A percentile compares a stretch with the other conserved stretches of the same genome.
These are phyloP conservation scores for Neoscytalidium dimidiatum DNA, from an alignment of 2,329 filamentous ascomycete genomes.

Conservation along the genomic window DNA sequence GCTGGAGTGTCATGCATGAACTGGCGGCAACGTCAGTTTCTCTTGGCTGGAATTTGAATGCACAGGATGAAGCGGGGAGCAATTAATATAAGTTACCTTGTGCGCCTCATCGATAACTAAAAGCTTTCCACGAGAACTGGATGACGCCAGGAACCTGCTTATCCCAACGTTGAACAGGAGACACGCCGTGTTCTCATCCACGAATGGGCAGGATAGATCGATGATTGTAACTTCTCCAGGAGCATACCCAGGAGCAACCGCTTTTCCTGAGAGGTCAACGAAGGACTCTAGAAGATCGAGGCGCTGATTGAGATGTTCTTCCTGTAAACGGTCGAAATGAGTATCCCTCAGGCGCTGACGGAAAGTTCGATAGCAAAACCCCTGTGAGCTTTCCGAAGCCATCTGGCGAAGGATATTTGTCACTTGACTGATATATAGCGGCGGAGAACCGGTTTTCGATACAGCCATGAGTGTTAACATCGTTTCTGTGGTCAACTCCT, in stretches of 20 bases:
- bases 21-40: background rate
- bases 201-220: slow-evolving; percentile 72
- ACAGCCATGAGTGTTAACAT: slow-evolving; percentile 61
- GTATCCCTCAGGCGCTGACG: slow-evolving; percentile 59
- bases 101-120: slow-evolving; percentile 77
- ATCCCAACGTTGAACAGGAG: slow-evolving; percentile 74
- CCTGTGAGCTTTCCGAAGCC: background rate
- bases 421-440: slow-evolving; percentile 54
- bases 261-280: slow-evolving; percentile 37
- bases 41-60: background rate
- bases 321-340: slow-evolving; percentile 53
- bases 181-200: slow-evolving; percentile 68
- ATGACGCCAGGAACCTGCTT: slow-evolving; percentile 60
- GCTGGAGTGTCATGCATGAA: slow-evolving; percentile 37
- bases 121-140: slow-evolving; percentile 52
- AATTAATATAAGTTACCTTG: slow-evolving; percentile 51
- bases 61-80: slow-evolving; percentile 47
- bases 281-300: slow-evolving; percentile 67
- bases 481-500: slow-evolving; percentile 48
- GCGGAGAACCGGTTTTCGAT: slow-evolving; percentile 40
- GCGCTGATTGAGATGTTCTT: slow-evolving; percentile 58
- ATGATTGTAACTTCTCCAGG: slow-evolving; percentile 63
- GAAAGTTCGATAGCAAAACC: slow-evolving; percentile 39
- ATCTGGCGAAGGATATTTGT: background rate
- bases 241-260: slow-evolving; percentile 18